These are phyloP conservation scores for Mortierella sp. DNA, from an alignment of 371 early-diverging fungal genomes.

Conservation along the genomic window DNA sequence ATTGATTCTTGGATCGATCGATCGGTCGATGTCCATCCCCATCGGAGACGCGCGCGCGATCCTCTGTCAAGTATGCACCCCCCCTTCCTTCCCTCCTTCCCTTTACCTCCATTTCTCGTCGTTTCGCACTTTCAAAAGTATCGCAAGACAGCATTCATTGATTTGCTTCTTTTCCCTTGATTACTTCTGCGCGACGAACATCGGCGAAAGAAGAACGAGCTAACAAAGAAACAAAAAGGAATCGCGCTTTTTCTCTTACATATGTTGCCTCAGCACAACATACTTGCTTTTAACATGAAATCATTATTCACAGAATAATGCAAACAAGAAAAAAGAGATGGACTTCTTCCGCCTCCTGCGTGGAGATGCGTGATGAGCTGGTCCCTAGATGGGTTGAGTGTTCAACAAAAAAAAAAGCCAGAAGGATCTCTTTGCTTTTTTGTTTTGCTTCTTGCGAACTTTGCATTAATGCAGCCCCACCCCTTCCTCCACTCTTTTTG, in stretches of 20 bases:
- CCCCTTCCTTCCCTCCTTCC: no score
- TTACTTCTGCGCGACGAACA: not conserved
- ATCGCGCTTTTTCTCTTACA: not conserved
- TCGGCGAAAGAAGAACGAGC: not conserved
- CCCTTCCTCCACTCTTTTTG: not conserved
- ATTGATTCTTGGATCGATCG: not conserved
- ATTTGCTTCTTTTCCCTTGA: not conserved
- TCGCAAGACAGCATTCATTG: not conserved
- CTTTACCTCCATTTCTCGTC: not conserved
- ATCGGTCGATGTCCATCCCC: not conserved
- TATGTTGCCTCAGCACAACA: no score
- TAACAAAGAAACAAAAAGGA: not conserved
- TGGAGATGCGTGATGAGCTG: no score
- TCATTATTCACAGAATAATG: not conserved
- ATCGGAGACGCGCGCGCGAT: not conserved
- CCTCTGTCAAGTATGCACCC: no score
- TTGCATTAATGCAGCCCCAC: not conserved
- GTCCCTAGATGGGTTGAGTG: not conserved
- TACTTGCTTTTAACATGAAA: not conserved
- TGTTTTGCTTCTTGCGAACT: not conserved
- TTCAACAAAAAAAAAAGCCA: not conserved
- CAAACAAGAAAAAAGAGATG: not conserved
- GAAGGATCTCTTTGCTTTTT: not conserved
- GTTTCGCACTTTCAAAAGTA: not conserved
- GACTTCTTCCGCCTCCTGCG: no score